Base-by-base conservation (phyloP, 1,284 basidiomycete species). In the Sutorius eximius region DNA sequence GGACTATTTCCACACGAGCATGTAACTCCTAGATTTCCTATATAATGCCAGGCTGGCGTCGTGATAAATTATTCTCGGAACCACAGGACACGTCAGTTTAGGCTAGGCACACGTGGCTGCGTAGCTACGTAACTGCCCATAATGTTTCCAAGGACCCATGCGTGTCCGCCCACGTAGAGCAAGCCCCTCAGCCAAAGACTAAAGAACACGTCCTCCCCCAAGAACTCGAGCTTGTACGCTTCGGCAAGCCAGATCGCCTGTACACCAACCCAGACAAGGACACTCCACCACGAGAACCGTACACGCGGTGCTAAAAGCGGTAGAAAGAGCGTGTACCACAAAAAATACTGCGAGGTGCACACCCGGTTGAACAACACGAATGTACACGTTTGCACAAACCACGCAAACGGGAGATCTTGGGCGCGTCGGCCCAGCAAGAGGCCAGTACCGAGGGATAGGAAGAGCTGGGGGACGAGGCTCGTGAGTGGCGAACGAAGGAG, bases 321-420 rank as follows among this genome's bases (percentile, higher is more conserved):
- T 0, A 99, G 73, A 58, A 99, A 85, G 58, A 95, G 86, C 8
- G 95, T 83, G 69, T 96, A 98, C 97, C 97, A 99, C 46, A 98
- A 80, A 73, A 98, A 99, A 75, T 99, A 99, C 89, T 99, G 73
- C 1, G 93, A 96, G 0, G 97, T 99, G 80, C 94, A 97, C 42
- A 99, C 97, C 75, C 98, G 97, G 73, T 99, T 99, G 78, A 98
- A 95, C 1, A 92, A 77, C 15, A 98, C 95, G 67, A 99, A 99
- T 0, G 83, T 76, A 45, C 85, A 81, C 0, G 97, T 99, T 73
- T 98, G 95, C 20, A 95, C 80, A 65, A 97, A 93, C 89, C 91
- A 95, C 3, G 91, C 82, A 59, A 95, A 88, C 5, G 86, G 80
- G 4, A 98, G 75, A 43, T 88, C 76, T 24, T 73, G 67, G 48